Evolutionary conservation across 768 basidiomycete genomes (phyloP), one percentile per base, ranked within the genome.

Genomic region (Pleurotus ostreatus): DNA sequence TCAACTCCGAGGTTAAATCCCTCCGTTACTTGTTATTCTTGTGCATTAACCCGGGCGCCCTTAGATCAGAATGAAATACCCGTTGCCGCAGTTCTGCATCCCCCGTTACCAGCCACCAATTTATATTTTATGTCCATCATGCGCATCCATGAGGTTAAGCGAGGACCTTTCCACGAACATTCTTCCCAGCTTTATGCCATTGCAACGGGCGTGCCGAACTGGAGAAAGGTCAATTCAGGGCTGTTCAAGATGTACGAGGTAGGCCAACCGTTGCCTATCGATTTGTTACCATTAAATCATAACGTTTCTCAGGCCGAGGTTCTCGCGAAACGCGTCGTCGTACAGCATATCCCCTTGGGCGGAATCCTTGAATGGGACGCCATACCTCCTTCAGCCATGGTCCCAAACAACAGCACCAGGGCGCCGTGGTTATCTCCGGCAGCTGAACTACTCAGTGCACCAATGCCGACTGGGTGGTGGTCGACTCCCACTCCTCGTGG

Each of bases 231-330:
- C 38, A 90, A 94, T 70, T 80, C 81, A 37, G 94, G 97, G 5
- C 67, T 98, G 55, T 83, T 92, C 68, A 97, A 96, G 74, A 98
- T 99, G 96, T 98, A 96, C 68, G 84, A 92, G 76, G 90, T 84
- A 64, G 66, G 79, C 62, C 44, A 43, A 41, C 11, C 15, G 49
- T 46, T 1, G n/a, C 38, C 46, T n/a, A 44, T 30, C 54, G 59
- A 53, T 9, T 57, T 25, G 22, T 13, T 51, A 41, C 25, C n/a
- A 26, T 16, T 20, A 2, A 40, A 52, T 34, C 8, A 34, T 34
- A 34, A 53, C n/a, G 15, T 38, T 9, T 52, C 51, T 53, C 55
- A 92, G 83, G 94, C 86, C 5, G 96, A 99, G 70, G 94, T 98
- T 11, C 75, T 98, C 41, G 85, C 87, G 13, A 98, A 98, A 70